Conservation (phyloP, 1,284 basidiomycete species). For the Cutaneotrichosporon cavernicola region DNA sequence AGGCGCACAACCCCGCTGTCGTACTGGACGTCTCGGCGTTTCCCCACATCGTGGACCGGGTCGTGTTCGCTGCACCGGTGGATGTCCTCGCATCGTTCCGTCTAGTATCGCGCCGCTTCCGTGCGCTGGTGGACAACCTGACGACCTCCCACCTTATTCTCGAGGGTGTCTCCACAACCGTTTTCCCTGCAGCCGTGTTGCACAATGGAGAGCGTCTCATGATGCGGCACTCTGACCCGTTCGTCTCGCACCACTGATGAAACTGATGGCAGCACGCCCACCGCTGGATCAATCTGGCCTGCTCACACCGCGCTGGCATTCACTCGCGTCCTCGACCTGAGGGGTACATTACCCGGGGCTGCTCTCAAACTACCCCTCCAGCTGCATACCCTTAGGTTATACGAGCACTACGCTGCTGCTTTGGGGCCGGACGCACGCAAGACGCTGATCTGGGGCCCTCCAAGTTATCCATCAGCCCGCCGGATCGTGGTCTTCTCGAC, state of each 20-base stretch:
- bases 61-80: neutral
- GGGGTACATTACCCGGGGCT: neutral
- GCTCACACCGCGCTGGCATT: neutral
- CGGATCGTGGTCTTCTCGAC: neutral
- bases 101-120: neutral
- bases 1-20: neutral
- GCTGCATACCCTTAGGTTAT: neutral
- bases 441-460: neutral
- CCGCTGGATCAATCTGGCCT: neutral
- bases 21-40: neutral
- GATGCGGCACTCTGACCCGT: neutral
- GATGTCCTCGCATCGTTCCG: neutral
- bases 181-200: neutral
- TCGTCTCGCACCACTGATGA: neutral
- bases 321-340: neutral
- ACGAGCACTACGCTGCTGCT: neutral
- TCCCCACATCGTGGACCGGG: neutral
- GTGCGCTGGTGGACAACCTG: neutral
- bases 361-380: neutral
- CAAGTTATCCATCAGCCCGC: neutral
- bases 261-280: neutral
- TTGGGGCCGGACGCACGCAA: neutral
- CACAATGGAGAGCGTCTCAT: neutral
- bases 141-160: neutral
- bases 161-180: neutral